Conservation (phyloP, 148 eudicot species). For the Heliamphora exappendiculata region DNA sequence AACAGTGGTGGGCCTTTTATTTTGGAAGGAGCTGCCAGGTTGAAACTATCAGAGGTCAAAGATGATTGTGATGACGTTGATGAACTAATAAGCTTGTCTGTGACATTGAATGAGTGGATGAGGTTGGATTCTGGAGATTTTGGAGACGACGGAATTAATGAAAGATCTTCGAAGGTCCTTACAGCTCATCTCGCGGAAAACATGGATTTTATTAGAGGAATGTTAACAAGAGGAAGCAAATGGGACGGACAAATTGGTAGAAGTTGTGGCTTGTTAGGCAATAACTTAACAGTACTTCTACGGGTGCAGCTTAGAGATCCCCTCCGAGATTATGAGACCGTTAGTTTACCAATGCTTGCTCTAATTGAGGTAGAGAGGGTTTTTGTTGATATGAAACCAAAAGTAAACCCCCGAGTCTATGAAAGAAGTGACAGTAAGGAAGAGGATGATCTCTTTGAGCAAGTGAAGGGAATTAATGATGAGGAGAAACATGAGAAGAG, state of each 20-base stretch:
- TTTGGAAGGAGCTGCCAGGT: slow-evolving; percentile 85
- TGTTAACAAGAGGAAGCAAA: slow-evolving; percentile 33
- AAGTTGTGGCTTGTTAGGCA: slow-evolving; percentile 53
- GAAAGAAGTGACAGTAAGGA: slow-evolving; percentile 31
- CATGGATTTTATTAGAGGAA: slow-evolving; percentile 21
- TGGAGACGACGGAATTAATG: slow-evolving; percentile 39
- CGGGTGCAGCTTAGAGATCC: slow-evolving; percentile 91
- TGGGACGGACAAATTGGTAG: slow-evolving; percentile 28
- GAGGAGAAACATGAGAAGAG: slow-evolving; percentile 32
- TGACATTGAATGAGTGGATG: slow-evolving; percentile 86
- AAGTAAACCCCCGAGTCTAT: slow-evolving; percentile 53
- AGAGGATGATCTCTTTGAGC: slow-evolving; percentile 36
- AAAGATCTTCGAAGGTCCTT: slow-evolving; percentile 46
- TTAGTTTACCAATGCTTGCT: slow-evolving; percentile 87
- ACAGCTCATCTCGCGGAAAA: slow-evolving; percentile 71
- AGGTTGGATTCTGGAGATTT: slow-evolving; percentile 57
- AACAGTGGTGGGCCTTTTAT: slow-evolving; percentile 41
- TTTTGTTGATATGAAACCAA: slow-evolving; percentile 82
- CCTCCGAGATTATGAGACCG: slow-evolving; percentile 75
- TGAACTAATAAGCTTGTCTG: slow-evolving; percentile 62
- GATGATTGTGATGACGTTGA: slow-evolving; percentile 47
- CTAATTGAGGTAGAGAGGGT: slow-evolving; percentile 78
- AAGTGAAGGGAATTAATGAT: slow-evolving; percentile 16
- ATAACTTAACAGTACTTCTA: slow-evolving; percentile 57
- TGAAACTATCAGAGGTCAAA: slow-evolving; percentile 60